phyloP scores from a whole-genome alignment of 345 rosid genomes.

The Durio zibethinus region DNA sequence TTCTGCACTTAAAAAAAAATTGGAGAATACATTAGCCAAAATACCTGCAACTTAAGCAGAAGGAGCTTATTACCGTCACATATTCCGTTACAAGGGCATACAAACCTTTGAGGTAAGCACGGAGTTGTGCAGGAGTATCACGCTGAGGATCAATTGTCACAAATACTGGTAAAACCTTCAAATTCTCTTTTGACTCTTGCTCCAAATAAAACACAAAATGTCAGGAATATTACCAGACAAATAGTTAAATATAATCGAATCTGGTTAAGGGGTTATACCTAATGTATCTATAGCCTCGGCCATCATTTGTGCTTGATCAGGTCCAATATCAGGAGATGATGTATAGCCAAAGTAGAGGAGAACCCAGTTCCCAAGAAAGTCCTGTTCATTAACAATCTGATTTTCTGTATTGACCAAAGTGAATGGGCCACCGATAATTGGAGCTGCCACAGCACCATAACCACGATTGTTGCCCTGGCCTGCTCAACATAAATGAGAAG shows the following conservation, averaged over 20 bases:
- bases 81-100: slow-evolving; percentile 1
- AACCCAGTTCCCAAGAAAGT: slow-evolving; percentile 74
- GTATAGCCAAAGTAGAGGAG: slow-evolving; percentile 89
- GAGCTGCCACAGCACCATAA: slow-evolving; percentile 41
- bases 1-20: slow-evolving; percentile 46
- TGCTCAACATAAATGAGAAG: slow-evolving; percentile 20
- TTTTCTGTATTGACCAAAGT: slow-evolving; percentile 54
- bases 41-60: not conserved
- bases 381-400: slow-evolving; percentile 46
- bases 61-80: not conserved
- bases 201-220: slow-evolving; percentile 25
- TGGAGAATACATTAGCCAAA: slow-evolving; percentile 13
- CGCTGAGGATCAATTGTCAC: slow-evolving; percentile 92
- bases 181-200: slow-evolving; percentile 51
- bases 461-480: slow-evolving; percentile 33
- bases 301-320: slow-evolving; percentile 64
- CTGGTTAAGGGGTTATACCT: slow-evolving; percentile 46
- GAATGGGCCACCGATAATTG: slow-evolving; percentile 80
- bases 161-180: slow-evolving; percentile 66
- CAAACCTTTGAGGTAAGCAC: slow-evolving; percentile 73
- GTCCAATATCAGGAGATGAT: slow-evolving; percentile 90
- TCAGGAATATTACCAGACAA: slow-evolving; percentile 22
- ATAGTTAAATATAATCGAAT: slow-evolving; percentile 2
- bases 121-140: slow-evolving; percentile 71
- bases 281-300: slow-evolving; percentile 55